phyloP scores from a whole-genome alignment of 495 filamentous ascomycete species.

The Haplographium delicatum region DNA sequence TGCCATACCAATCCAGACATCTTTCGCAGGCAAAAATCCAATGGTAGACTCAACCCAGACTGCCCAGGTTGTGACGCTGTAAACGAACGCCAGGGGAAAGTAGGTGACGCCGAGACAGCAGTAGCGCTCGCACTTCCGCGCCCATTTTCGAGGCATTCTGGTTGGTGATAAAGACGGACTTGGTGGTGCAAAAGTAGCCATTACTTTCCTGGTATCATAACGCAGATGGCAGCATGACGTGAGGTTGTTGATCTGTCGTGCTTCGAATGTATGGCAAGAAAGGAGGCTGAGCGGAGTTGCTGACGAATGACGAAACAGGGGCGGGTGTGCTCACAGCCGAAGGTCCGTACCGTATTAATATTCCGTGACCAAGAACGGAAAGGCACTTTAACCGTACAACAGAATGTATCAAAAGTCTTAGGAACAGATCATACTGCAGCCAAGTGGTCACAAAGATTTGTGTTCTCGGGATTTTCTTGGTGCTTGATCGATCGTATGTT shows the following conservation, averaged over 20 bases:
- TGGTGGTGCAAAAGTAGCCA: conserved; percentile 22
- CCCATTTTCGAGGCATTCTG: conserved; percentile 48
- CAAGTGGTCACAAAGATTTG: too few species aligned
- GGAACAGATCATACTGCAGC: too few species aligned
- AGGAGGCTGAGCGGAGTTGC: conserved; percentile 1
- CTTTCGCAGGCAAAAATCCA: conserved; percentile 52
- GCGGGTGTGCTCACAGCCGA: too few species aligned
- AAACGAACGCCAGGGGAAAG: conserved; percentile 86
- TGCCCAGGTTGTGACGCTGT: conserved; percentile 84
- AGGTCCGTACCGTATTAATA: too few species aligned
- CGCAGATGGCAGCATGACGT: background rate
- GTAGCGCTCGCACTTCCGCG: conserved; percentile 71
- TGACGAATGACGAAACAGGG: conserved; percentile 12
- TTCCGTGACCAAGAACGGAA: too few species aligned
- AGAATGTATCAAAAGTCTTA: too few species aligned
- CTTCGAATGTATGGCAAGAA: background rate
- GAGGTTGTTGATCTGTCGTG: background rate
- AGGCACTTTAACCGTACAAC: too few species aligned
- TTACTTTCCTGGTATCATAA: conserved; percentile 11
- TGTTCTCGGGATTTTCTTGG: too few species aligned
- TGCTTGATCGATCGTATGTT: too few species aligned
- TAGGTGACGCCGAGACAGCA: conserved; percentile 78
- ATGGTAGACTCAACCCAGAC: conserved; percentile 80
- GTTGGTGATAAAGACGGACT: conserved; percentile 19
- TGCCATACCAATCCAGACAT: conserved; percentile 61